A percentile compares a stretch with the other conserved stretches of the same genome.
Evolutionary conservation across 371 early-diverging fungal genomes (phyloP).

Genomic region (Lichtheimia corymbifera): DNA sequence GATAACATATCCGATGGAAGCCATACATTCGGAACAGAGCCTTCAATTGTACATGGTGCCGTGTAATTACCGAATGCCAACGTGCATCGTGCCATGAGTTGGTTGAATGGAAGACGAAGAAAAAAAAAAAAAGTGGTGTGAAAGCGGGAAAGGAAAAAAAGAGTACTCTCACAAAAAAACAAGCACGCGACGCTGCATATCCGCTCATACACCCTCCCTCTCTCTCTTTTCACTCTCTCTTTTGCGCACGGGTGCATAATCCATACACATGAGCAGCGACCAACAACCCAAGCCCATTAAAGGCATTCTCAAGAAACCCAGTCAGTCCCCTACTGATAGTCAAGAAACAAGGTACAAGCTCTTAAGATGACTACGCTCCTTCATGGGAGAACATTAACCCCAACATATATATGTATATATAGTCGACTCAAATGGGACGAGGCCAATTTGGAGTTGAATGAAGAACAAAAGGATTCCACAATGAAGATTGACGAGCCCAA

Average conservation of each 20-base stretch:
- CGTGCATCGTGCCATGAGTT: background rate
- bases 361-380: background rate
- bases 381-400: background rate
- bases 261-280: conserved; percentile 24
- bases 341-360: conserved; percentile 11
- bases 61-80: background rate
- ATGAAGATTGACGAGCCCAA: conserved; percentile 98
- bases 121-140: no score
- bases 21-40: background rate
- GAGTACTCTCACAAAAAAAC: background rate
- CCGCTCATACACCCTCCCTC: background rate
- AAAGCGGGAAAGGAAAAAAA: conserved; percentile 1
- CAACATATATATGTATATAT: background rate
- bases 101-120: background rate
- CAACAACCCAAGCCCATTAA: conserved; percentile 47
- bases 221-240: background rate
- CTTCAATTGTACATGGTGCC: background rate
- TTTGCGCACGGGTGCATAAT: conserved; percentile 5
- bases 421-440: conserved; percentile 90
- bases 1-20: conserved; percentile 13
- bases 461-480: conserved; percentile 86
- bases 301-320: conserved; percentile 53
- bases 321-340: conserved; percentile 7
- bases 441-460: conserved; percentile 87
- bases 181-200: background rate